A percentile compares a stretch with the other conserved stretches of the same genome.
phyloP scores from a whole-genome alignment of 768 basidiomycete genomes.

The Russula lepida region DNA sequence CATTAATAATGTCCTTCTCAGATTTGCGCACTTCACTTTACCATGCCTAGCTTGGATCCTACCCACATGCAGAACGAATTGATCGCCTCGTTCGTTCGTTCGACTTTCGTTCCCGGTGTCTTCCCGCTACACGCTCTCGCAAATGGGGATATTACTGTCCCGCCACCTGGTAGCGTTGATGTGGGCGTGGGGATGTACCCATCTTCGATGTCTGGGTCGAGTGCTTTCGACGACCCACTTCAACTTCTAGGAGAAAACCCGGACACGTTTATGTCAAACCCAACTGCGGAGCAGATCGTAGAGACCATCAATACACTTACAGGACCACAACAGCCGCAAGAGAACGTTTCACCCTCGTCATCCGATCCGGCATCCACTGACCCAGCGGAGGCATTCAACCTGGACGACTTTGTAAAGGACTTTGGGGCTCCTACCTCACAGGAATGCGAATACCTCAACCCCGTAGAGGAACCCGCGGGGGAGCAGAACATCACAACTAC shows the following conservation, averaged over 20 bases:
- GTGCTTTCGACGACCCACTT: not conserved
- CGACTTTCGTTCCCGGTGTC: not conserved
- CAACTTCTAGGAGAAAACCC: not conserved
- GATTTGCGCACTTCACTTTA: not conserved
- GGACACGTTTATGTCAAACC: conserved; percentile 1
- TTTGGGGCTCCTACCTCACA: not conserved
- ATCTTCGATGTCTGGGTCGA: not conserved
- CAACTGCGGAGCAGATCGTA: not conserved
- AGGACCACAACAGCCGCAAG: not conserved
- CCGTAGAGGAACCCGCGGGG: not conserved
- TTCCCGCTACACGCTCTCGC: not conserved
- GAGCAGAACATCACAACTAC: not conserved
- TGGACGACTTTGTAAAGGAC: conserved; percentile 13
- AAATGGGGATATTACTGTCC: not conserved
- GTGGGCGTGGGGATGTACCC: conserved; percentile 1
- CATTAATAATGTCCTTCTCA: not conserved
- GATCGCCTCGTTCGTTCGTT: not conserved
- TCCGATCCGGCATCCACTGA: not conserved
- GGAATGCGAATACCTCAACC: not conserved
- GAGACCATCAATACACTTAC: not conserved
- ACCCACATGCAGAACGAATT: not conserved
- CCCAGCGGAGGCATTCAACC: not conserved
- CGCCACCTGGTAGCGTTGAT: conserved; percentile 8
- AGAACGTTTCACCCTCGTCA: not conserved
- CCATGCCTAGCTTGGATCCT: not conserved